Percentiles rank a stretch among this genome's conserved stretches.
Conservation (phyloP, 805 yeast species). For the Kregervanrija pseudodelftensis region DNA sequence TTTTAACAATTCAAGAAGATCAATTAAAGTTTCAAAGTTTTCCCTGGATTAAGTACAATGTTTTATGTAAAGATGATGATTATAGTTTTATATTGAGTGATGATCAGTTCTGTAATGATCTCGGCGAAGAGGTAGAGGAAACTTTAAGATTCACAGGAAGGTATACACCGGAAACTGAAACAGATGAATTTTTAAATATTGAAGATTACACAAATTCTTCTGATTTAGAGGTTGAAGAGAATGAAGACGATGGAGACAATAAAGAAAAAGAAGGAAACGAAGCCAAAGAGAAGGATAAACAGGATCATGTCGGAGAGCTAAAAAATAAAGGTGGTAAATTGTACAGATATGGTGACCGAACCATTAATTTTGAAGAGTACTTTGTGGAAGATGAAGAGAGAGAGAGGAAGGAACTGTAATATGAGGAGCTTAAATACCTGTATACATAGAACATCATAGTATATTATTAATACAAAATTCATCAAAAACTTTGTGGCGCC, state of each 20-base stretch:
- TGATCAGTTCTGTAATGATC: constrained; percentile 15
- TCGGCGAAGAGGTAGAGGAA: constrained; percentile 4
- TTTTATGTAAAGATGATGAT: constrained; percentile 27
- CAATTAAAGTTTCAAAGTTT: constrained; percentile 51
- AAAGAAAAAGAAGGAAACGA: constrained; percentile 1
- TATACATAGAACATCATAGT: neutral
- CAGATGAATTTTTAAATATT: neutral
- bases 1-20: constrained; percentile 58
- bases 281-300: neutral
- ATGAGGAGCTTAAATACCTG: neutral
- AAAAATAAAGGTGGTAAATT: neutral
- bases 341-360: constrained; percentile 8
- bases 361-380: constrained; percentile 23
- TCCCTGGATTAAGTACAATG: constrained; percentile 70
- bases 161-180: neutral
- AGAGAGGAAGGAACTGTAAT: neutral
- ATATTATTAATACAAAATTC: neutral
- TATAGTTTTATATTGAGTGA: constrained; percentile 23
- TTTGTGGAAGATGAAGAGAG: constrained; percentile 15
- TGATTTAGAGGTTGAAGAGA: neutral
- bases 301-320: no score
- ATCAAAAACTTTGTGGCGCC: no score
- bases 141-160: neutral
- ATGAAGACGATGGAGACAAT: neutral
- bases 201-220: no score